These are phyloP conservation scores for Dictyostelium citrinum DNA, from an alignment of 78 protist genomes.

Conservation along the genomic window DNA sequence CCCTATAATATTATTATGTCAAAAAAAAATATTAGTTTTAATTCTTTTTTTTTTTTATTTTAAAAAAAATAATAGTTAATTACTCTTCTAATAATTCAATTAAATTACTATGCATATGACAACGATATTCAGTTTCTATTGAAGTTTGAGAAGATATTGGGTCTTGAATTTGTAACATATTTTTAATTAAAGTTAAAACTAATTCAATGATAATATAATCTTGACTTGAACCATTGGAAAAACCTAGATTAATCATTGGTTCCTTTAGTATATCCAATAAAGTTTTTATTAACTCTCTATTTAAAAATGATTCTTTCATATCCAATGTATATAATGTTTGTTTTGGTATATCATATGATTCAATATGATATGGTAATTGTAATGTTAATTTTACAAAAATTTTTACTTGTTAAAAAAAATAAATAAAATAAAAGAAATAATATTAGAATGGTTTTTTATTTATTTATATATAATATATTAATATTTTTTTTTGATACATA, in stretches of 20 bases:
- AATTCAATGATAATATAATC: slow-evolving; percentile 26
- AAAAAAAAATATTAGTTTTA: too few species aligned
- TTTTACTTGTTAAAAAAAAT: neutral
- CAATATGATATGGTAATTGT: neutral
- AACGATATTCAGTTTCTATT: neutral
- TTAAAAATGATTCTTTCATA: slow-evolving; percentile 18
- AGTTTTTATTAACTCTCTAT: neutral
- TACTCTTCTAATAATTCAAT: slow-evolving; percentile 27
- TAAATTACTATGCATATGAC: slow-evolving; percentile 20
- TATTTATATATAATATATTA: neutral
- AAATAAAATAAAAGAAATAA: neutral
- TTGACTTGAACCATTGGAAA: neutral
- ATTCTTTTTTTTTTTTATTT: too few species aligned
- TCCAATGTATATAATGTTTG: neutral
- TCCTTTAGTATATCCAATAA: neutral
- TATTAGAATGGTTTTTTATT: neutral
- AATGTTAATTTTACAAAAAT: slow-evolving; percentile 42
- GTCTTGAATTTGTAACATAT: slow-evolving; percentile 39
- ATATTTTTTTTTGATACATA: neutral
- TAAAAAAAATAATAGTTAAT: neutral
- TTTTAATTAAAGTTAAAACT: slow-evolving; percentile 27
- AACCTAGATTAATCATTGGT: slow-evolving; percentile 2
- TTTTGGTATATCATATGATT: slow-evolving; percentile 6
- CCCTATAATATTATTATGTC: too few species aligned
- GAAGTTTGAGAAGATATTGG: neutral